Conservation (phyloP, 495 filamentous ascomycete genomes). For the Aspergillus avenaceus region DNA sequence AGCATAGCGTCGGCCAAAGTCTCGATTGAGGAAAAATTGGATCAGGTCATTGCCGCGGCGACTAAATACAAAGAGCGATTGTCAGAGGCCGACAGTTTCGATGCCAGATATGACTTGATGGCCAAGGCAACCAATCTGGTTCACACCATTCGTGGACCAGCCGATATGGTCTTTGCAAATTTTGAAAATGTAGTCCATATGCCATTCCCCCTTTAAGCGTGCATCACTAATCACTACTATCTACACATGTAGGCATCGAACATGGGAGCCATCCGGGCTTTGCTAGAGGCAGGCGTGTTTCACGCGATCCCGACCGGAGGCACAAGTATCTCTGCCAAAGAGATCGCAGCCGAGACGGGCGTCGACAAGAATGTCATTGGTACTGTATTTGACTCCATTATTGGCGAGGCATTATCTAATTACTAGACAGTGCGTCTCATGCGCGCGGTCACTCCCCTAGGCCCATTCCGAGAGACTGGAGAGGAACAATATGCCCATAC, state of each 20-base stretch:
- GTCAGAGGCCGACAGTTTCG: neutral
- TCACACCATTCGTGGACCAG: conserved; percentile 7
- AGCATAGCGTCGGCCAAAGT: neutral
- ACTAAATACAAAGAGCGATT: neutral
- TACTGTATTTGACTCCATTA: neutral
- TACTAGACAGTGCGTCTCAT: conserved; percentile 6
- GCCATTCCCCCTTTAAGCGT: neutral
- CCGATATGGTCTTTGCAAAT: conserved; percentile 3
- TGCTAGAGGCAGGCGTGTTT: conserved; percentile 4
- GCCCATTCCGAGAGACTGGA: conserved; percentile 2
- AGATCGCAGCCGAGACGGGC: conserved; percentile 1
- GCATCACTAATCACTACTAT: neutral
- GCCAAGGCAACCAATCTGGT: conserved; percentile 2
- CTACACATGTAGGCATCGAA: neutral
- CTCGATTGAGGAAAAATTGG: neutral
- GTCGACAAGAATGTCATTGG: conserved; percentile 4
- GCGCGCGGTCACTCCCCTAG: conserved; percentile 3
- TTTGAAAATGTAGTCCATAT: conserved; percentile 1
- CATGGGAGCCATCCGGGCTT: conserved; percentile 1
- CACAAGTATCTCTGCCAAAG: conserved; percentile 1
- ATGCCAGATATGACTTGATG: neutral
- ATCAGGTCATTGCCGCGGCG: neutral
- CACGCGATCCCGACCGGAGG: conserved; percentile 5
- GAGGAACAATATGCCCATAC: conserved; percentile 8
- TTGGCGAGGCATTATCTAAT: neutral